Evolutionary conservation across 106 monocot species (phyloP), one percentile per base, ranked within the genome.

Genomic region (Allium cepa): DNA sequence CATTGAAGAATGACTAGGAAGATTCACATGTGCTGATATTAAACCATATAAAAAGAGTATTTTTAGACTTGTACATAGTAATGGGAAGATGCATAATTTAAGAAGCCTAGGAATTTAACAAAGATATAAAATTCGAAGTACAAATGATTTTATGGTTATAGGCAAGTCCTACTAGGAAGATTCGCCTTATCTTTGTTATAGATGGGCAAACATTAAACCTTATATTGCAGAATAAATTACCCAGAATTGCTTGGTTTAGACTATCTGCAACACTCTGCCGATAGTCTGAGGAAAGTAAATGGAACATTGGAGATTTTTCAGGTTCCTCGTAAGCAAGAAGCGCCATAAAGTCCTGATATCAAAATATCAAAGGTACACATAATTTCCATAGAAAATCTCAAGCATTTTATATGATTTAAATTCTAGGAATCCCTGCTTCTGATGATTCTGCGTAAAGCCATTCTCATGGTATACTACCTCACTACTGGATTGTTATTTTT

Each of bases 301-400:
- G 80, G 72, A 92, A 97, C 86, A 92, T 87, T 12, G 97, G 97
- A 56, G 92, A 97, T 53, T 82, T 92, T 74, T 92, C 97, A 11
- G 97, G 92, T 72, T 90, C 92, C 62, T 89, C 84, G 58, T 90
- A 99, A 45, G 92, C 97, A 59, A 92, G 78, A 49, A 99, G 79
- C 55, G 87, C 89, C 84, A 92, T 84, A 61, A 92, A 78, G 64
- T 92, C 97, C 92, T 96, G 59, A 68, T 18, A 45, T 11, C 48
- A 58, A 52, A 55, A 46, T n/a, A 70, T 14, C 56, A 17, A 48
- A 50, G 49, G 17, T 8, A 65, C 5, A 36, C 12, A 8, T 26
- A 27, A 17, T 50, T 26, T 67, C 3, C 18, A 10, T 17, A 0
- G 15, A 72, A 66, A 9, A 17, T 50, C 5, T 60, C 26, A 12